Conservation (phyloP, 2,329 filamentous ascomycete species). For the Chaetomium sp. region DNA sequence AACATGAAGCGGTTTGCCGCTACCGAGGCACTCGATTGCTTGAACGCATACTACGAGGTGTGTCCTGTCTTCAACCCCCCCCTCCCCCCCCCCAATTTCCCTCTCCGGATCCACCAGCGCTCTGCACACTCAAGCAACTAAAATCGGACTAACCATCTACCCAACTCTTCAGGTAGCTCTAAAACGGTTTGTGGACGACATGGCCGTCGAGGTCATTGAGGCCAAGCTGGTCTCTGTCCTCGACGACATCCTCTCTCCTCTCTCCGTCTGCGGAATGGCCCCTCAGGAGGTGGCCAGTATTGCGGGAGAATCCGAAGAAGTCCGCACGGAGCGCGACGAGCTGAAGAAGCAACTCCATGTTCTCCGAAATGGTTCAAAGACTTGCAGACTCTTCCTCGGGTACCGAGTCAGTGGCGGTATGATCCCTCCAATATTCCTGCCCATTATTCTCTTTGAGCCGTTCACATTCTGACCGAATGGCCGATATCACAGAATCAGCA, state of each 20-base stretch:
- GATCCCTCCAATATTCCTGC: not conserved
- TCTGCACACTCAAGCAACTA: not conserved
- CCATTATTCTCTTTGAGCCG: too few relatives aligned
- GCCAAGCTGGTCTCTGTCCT: constrained; percentile 32
- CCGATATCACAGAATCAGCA: not conserved
- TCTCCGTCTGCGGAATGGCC: constrained; percentile 33
- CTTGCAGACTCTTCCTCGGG: constrained; percentile 31
- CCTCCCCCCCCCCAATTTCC: not conserved
- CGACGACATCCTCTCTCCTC: constrained; percentile 34
- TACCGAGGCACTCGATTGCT: constrained; percentile 29
- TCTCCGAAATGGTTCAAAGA: constrained; percentile 32
- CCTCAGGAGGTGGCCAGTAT: constrained; percentile 31
- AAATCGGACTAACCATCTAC: not conserved
- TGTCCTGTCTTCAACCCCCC: not conserved
- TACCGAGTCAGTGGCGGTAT: constrained; percentile 14
- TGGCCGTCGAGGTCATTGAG: constrained; percentile 39
- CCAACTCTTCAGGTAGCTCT: constrained; percentile 34
- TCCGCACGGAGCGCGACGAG: constrained; percentile 30
- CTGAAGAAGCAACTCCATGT: constrained; percentile 33
- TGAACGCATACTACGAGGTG: constrained; percentile 33
- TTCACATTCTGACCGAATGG: not conserved
- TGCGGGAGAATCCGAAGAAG: constrained; percentile 37
- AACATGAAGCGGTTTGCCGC: constrained; percentile 27
- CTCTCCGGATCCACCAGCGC: not conserved
- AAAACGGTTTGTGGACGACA: constrained; percentile 38